Evolutionary conservation across 106 monocot genomes (phyloP), one percentile per base, ranked within the genome.

Genomic region (Hemerocallis citrina): DNA sequence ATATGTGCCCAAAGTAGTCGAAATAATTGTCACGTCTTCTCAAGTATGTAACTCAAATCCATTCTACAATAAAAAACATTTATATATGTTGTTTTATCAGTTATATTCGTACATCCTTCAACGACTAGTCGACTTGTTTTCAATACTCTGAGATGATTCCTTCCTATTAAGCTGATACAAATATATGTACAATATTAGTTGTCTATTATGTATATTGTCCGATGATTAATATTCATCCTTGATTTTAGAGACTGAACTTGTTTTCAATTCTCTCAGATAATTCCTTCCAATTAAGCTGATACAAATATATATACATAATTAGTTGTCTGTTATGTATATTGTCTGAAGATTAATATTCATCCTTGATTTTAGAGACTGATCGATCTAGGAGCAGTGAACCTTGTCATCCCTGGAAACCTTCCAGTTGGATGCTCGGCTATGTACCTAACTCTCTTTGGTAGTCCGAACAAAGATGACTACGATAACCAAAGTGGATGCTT

Each of bases 341-440:
- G 1, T 14, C 4, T 55, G 29, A 12, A 35, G 31, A 11, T 12
- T 3, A 59, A 16, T 2, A 54, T 27, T 30, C 28, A 27, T 27
- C 52, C n/a, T n/a, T n/a, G 8, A 9, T 10, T 59, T 27, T 60
- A 82, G 82, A 61, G 25, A 50, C 27, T 77, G 41, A 64, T 82
- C 11, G 63, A 62, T 3, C 54, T 25, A 14, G 82, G 82, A 2
- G 77, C 73, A 1, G 34, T 31, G 33, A 38, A 57, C 6, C 22
- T 82, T 27, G 35, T 77, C 0, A 70, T 82, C 9, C 73, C 82
- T 0, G 73, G 73, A 14, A 56, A 44, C 10, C 5, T 65, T 6
- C 82, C 82, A 6, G 43, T 61, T 1, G 82, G 82, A 24, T 82
- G 82, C 73, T 38, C 42, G 2, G 21, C 74, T 1, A 12, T 47